phyloP scores from a whole-genome alignment of 1,284 basidiomycete species.

The Ganoderma lucidum region DNA sequence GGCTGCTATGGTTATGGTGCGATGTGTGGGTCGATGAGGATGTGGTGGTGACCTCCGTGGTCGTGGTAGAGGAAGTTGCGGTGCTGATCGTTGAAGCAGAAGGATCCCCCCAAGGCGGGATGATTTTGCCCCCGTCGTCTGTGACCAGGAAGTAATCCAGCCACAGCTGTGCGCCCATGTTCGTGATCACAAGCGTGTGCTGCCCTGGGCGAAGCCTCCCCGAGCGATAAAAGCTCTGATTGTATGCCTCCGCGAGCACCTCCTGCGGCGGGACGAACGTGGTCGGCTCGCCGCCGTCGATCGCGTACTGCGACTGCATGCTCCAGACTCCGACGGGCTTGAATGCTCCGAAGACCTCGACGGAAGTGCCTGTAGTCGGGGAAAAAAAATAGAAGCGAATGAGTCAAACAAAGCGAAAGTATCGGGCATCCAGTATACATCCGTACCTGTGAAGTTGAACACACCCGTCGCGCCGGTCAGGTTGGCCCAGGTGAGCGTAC shows the following conservation, averaged over 20 bases:
- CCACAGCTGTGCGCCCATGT: not conserved
- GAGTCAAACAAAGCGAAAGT: not conserved
- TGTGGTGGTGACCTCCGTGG: not conserved
- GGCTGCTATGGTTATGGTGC: not conserved
- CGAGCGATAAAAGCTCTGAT: not conserved
- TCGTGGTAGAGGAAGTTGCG: no score
- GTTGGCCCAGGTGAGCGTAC: not conserved
- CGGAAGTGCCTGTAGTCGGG: not conserved
- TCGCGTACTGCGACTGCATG: conserved; percentile 8
- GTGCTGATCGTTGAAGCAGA: not conserved
- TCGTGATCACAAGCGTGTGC: conserved; percentile 2
- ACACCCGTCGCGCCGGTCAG: not conserved
- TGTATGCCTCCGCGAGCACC: not conserved
- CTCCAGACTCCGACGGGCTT: conserved; percentile 1
- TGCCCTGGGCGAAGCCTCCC: not conserved
- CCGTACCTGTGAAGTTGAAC: not conserved
- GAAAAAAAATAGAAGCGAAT: no score
- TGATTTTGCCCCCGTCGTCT: not conserved
- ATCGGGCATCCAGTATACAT: no score
- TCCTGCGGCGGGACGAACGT: not conserved
- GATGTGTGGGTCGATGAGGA: not conserved
- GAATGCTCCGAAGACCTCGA: not conserved
- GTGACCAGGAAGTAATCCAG: not conserved
- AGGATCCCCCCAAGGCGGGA: not conserved
- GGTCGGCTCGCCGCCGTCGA: conserved; percentile 1